phyloP scores from a whole-genome alignment of 108 stramenopile species.

The Cyclotella distinguenda region DNA sequence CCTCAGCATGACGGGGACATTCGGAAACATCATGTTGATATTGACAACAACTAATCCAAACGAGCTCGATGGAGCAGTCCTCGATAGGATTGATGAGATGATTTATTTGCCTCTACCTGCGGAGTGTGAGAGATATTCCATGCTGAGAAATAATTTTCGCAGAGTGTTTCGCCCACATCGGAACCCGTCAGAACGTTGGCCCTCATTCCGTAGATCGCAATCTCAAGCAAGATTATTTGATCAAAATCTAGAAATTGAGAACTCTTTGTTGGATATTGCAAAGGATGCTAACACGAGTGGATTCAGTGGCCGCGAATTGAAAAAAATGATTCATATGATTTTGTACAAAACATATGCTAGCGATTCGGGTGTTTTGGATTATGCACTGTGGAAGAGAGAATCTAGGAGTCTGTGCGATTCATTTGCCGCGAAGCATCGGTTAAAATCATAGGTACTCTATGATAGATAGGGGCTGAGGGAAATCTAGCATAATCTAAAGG shows the following conservation, averaged over 20 bases:
- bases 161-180: constrained; percentile 17
- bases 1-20: constrained; percentile 79
- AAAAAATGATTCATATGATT: constrained; percentile 35
- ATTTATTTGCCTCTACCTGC: constrained; percentile 66
- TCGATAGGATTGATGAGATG: constrained; percentile 87
- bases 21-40: constrained; percentile 80
- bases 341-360: constrained; percentile 24
- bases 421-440: constrained; percentile 29
- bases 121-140: constrained; percentile 41
- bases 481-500: no score
- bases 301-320: constrained; percentile 38
- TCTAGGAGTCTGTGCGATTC: constrained; percentile 5
- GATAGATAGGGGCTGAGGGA: no score
- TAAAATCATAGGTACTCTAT: constrained; percentile 2
- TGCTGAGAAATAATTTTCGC: constrained; percentile 63
- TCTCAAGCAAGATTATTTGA: constrained; percentile 13
- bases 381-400: constrained; percentile 26
- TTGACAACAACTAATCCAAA: constrained; percentile 85
- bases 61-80: constrained; percentile 83
- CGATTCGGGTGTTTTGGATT: constrained; percentile 23
- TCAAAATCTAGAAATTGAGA: constrained; percentile 17
- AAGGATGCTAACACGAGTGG: constrained; percentile 18
- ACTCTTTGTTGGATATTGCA: constrained; percentile 18
- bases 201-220: background rate
- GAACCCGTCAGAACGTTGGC: background rate